phyloP scores from a whole-genome alignment of 225 moss, liverwort and hornwort genomes.

The Sphagnum contortum region DNA sequence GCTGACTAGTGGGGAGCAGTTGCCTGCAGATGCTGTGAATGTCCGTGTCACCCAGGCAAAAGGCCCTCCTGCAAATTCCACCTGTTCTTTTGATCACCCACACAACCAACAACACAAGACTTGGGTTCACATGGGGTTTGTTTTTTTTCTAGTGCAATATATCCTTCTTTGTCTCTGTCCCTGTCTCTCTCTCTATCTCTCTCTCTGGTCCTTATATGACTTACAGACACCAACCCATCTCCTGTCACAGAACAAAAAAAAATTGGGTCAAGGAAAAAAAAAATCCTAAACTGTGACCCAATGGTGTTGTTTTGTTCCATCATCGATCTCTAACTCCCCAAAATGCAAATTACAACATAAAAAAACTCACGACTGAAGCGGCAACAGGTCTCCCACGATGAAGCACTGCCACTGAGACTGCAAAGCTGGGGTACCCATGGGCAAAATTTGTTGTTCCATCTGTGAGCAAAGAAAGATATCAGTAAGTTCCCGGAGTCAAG shows the following conservation, averaged over 20 bases:
- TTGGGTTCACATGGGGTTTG: no score
- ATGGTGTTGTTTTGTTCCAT: no score
- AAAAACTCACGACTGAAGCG: conserved; percentile 65
- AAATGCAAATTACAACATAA: background rate
- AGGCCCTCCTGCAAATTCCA: conserved; percentile 93
- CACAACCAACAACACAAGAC: no score
- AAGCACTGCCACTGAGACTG: conserved; percentile 85
- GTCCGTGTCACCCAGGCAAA: conserved; percentile 87
- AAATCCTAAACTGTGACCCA: no score
- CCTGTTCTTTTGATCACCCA: conserved; percentile 25
- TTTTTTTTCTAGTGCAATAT: no score
- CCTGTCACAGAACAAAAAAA: no score
- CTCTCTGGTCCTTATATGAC: no score
- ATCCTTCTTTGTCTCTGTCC: background rate
- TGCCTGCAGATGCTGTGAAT: conserved; percentile 88
- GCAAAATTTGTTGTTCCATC: conserved; percentile 99
- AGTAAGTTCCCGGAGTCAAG: no score
- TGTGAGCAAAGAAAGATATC: conserved; percentile 12
- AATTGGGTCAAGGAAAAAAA: no score
- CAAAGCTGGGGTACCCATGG: conserved; percentile 88
- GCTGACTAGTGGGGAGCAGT: conserved; percentile 41
- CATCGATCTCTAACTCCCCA: no score
- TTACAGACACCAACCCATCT: no score
- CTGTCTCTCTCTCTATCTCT: background rate
- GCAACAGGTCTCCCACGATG: conserved; percentile 79